phyloP scores from a whole-genome alignment of 73 alveolate species.

The Paramecium bursaria region DNA sequence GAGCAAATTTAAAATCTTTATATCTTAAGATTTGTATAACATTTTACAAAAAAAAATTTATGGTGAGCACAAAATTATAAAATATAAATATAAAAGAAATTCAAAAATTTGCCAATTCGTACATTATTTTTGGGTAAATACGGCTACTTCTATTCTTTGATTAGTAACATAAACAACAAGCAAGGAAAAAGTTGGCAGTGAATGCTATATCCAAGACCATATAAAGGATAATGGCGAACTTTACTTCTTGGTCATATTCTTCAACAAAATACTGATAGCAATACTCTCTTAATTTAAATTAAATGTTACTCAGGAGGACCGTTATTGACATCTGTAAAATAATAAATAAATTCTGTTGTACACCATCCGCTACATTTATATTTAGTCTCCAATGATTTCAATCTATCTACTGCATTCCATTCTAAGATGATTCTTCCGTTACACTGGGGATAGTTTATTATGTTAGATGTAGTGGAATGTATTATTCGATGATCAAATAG shows the following conservation, averaged over 20 bases:
- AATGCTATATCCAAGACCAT: conserved; percentile 5
- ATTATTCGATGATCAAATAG: neutral
- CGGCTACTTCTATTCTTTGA: neutral
- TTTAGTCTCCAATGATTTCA: neutral
- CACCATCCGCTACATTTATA: conserved; percentile 57
- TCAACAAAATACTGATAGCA: no score
- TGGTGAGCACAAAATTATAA: no score
- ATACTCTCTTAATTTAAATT: no score
- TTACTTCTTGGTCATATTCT: no score
- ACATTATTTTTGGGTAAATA: conserved; percentile 31
- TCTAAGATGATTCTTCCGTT: neutral
- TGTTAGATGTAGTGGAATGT: neutral
- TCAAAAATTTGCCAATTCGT: conserved; percentile 12
- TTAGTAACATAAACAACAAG: conserved; percentile 19
- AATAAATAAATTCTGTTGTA: neutral
- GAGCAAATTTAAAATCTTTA: no score
- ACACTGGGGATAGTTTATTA: neutral
- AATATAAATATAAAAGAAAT: neutral
- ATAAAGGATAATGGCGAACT: neutral
- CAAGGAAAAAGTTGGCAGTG: neutral
- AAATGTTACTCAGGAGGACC: conserved; percentile 34
- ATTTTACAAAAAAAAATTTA: no score
- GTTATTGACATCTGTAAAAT: conserved; percentile 14
- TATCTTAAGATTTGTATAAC: no score
- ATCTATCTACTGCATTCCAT: neutral